Evolutionary conservation across 1,139 yeast species (phyloP).

Genomic region (Suzukiozyma palmioleophila): DNA sequence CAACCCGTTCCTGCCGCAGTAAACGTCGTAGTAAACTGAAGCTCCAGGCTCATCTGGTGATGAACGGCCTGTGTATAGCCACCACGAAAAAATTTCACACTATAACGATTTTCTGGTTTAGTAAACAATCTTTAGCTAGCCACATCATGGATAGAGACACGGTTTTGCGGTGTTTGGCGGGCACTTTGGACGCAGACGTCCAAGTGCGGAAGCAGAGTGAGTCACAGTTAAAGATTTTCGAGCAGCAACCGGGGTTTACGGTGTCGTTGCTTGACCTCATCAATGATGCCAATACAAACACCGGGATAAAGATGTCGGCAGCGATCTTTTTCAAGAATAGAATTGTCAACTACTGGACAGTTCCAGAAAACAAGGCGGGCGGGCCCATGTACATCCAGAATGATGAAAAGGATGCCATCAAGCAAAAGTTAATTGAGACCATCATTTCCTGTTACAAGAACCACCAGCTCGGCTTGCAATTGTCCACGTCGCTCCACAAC

Average conservation of each 20-base stretch:
- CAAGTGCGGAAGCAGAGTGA: slow-evolving; percentile 41
- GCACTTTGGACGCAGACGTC: slow-evolving; percentile 40
- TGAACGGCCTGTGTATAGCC: neutral
- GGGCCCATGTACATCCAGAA: slow-evolving; percentile 29
- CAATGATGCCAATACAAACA: slow-evolving; percentile 40
- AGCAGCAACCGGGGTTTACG: slow-evolving; percentile 54
- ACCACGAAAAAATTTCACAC: neutral
- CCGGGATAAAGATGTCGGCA: slow-evolving; percentile 54
- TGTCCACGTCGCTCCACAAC: slow-evolving; percentile 39
- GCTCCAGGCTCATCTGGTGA: no score
- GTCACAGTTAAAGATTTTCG: slow-evolving; percentile 35
- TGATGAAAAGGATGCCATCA: slow-evolving; percentile 50
- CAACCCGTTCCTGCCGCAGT: no score
- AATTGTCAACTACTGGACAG: slow-evolving; percentile 53
- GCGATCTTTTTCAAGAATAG: slow-evolving; percentile 69
- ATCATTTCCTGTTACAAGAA: slow-evolving; percentile 34
- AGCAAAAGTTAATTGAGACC: slow-evolving; percentile 47
- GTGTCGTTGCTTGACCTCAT: slow-evolving; percentile 52
- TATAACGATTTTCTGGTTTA: no score
- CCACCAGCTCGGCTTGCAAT: slow-evolving; percentile 34
- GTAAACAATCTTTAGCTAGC: neutral
- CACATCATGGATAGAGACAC: slow-evolving; percentile 37
- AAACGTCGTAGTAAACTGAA: no score
- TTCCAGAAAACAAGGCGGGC: slow-evolving; percentile 33
- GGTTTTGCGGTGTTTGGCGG: slow-evolving; percentile 37